Conservation (phyloP, 495 filamentous ascomycete species). For the Bryoglossum gracile region DNA sequence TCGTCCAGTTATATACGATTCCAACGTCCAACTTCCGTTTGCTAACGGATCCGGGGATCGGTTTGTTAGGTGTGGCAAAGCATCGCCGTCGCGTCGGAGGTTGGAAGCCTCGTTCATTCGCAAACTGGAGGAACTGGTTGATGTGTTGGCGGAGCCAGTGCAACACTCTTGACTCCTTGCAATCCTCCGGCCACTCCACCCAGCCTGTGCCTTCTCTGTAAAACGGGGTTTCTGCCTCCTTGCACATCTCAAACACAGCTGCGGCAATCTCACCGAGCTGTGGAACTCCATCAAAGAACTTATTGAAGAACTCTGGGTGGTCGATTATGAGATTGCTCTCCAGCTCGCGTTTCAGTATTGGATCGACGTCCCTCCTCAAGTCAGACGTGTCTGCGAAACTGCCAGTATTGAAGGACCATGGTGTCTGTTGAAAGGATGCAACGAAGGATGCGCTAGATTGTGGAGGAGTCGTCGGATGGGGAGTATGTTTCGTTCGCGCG, state of each 20-base stretch:
- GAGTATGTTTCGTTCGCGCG: too few species aligned
- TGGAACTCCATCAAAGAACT: constrained; percentile 15
- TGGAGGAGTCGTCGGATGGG: too few species aligned
- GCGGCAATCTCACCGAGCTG: constrained; percentile 24
- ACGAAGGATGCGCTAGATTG: too few species aligned
- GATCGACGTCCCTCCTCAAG: too few species aligned
- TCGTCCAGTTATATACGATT: too few species aligned
- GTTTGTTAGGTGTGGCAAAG: constrained; percentile 11
- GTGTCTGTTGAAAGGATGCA: too few species aligned
- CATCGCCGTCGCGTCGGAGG: constrained; percentile 4
- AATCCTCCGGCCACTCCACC: constrained; percentile 28
- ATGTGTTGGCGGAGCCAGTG: constrained; percentile 31
- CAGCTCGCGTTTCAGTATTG: constrained; percentile 12
- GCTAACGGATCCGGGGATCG: neutral
- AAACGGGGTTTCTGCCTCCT: constrained; percentile 28
- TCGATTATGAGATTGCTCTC: constrained; percentile 6
- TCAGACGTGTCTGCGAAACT: too few species aligned
- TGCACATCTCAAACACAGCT: constrained; percentile 33
- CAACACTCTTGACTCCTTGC: constrained; percentile 27
- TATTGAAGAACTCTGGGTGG: constrained; percentile 13
- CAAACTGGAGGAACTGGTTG: constrained; percentile 29
- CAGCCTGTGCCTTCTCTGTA: constrained; percentile 27
- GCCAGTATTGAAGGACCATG: too few species aligned
- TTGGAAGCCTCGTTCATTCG: constrained; percentile 19
- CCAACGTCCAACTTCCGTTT: too few species aligned